Evolutionary conservation across 2,329 filamentous ascomycete genomes (phyloP).

Genomic region (Pseudocercospora fijiensis): DNA sequence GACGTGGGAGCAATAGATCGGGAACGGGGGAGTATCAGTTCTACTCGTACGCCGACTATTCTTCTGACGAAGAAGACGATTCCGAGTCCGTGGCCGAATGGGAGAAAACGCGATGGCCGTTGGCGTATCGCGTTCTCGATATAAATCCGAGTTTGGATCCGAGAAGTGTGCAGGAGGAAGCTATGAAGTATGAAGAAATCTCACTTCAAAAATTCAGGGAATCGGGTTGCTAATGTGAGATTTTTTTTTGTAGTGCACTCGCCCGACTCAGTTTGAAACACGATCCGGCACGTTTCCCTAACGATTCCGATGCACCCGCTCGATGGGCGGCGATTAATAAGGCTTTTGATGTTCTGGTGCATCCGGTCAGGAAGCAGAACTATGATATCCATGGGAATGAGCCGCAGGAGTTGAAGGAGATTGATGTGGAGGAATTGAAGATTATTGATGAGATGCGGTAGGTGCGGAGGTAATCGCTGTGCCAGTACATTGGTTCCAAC

Average conservation of each 20-base stretch:
- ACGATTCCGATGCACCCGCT: constrained; percentile 28
- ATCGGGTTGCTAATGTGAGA: neutral
- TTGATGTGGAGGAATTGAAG: constrained; percentile 21
- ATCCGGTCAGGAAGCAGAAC: constrained; percentile 24
- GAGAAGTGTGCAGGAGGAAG: constrained; percentile 15
- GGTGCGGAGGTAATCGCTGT: neutral
- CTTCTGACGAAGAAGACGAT: constrained; percentile 16
- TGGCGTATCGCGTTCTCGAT: constrained; percentile 32
- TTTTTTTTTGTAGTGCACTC: constrained; percentile 16
- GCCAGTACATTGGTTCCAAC: neutral
- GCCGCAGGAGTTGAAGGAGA: constrained; percentile 20
- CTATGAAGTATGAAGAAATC: constrained; percentile 19
- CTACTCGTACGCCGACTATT: constrained; percentile 19
- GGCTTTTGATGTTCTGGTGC: constrained; percentile 27
- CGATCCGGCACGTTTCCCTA: constrained; percentile 25
- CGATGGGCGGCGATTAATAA: constrained; percentile 31
- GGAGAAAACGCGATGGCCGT: constrained; percentile 23
- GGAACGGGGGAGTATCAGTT: constrained; percentile 15
- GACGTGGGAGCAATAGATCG: constrained; percentile 2
- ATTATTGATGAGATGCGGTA: constrained; percentile 9
- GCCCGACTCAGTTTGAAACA: constrained; percentile 23
- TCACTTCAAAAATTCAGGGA: neutral
- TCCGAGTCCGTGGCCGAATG: constrained; percentile 7
- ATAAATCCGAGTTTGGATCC: constrained; percentile 26
- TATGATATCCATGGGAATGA: constrained; percentile 25